phyloP scores from a whole-genome alignment of 2,329 filamentous ascomycete species.

The Cryphonectria parasitica region DNA sequence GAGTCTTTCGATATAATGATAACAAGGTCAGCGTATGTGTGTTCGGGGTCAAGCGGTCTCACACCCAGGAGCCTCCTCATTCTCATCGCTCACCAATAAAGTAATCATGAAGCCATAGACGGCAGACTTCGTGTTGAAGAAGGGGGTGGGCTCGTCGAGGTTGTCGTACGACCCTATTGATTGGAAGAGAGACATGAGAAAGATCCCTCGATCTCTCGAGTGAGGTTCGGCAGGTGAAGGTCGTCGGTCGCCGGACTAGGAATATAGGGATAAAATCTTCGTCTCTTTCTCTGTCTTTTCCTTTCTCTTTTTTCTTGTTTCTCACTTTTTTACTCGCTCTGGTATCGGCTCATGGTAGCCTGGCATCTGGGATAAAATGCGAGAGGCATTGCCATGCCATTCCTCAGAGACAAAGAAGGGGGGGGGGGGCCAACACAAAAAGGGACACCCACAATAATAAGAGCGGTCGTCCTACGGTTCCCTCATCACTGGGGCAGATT shows the following conservation, averaged over 20 bases:
- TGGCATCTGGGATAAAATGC: not conserved
- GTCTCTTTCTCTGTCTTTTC: not conserved
- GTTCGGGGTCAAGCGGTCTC: not conserved
- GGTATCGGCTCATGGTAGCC: not conserved
- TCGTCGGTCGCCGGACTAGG: not conserved
- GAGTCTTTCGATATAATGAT: slow-evolving; percentile 2
- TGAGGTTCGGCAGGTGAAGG: not conserved
- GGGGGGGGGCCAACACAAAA: not conserved
- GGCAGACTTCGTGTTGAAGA: slow-evolving; percentile 19
- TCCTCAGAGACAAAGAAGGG: not conserved
- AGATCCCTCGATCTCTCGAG: slow-evolving; percentile 1
- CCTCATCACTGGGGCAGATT: not conserved
- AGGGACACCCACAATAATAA: slow-evolving; percentile 5
- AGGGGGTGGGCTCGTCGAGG: slow-evolving; percentile 23
- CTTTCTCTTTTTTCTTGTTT: not conserved
- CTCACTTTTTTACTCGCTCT: not conserved
- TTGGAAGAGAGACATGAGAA: slow-evolving; percentile 27
- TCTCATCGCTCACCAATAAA: slow-evolving; percentile 11
- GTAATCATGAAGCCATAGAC: slow-evolving; percentile 23
- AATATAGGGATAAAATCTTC: not conserved
- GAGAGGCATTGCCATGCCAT: not conserved
- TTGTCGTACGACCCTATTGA: slow-evolving; percentile 24
- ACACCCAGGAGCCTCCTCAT: too few relatives aligned
- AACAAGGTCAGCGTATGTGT: not conserved
- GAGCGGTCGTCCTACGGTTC: not conserved